Conservation (phyloP, 140 eudicot species). For the Flaveria floridana region DNA sequence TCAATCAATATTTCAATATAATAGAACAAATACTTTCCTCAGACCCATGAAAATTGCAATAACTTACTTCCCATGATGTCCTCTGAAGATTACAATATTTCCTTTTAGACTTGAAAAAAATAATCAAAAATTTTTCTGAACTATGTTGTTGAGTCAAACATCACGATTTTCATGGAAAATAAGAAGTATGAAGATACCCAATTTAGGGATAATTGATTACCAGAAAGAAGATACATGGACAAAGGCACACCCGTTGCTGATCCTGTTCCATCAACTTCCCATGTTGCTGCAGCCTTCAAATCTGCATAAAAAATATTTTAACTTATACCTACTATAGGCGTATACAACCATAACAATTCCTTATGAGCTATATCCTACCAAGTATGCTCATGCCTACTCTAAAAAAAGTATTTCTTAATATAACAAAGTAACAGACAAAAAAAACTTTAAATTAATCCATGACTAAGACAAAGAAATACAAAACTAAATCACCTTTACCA, state of each 20-base stretch:
- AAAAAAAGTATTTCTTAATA: not conserved
- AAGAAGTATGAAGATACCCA: not conserved
- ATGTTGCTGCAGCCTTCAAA: constrained; percentile 79
- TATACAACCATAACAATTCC: not conserved
- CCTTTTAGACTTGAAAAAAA: not conserved
- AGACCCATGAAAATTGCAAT: constrained; percentile 12
- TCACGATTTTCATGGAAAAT: constrained; percentile 5
- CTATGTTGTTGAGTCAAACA: constrained; percentile 1
- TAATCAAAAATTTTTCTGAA: constrained; percentile 1
- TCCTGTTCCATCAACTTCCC: constrained; percentile 98
- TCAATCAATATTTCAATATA: not conserved
- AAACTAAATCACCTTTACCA: not conserved
- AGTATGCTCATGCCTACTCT: not conserved
- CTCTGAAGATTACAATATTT: not conserved
- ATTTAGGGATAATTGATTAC: constrained; percentile 34
- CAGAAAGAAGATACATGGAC: constrained; percentile 92
- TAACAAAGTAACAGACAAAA: not conserved
- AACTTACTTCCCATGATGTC: not conserved
- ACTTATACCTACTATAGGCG: constrained; percentile 13
- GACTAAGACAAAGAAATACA: no score
- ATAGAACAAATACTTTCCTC: not conserved
- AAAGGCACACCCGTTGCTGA: constrained; percentile 57
- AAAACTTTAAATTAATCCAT: no score
- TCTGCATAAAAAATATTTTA: constrained; percentile 42
- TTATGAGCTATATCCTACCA: not conserved